phyloP scores from a whole-genome alignment of 2,329 filamentous ascomycete genomes.

The Fusarium aywerte region DNA sequence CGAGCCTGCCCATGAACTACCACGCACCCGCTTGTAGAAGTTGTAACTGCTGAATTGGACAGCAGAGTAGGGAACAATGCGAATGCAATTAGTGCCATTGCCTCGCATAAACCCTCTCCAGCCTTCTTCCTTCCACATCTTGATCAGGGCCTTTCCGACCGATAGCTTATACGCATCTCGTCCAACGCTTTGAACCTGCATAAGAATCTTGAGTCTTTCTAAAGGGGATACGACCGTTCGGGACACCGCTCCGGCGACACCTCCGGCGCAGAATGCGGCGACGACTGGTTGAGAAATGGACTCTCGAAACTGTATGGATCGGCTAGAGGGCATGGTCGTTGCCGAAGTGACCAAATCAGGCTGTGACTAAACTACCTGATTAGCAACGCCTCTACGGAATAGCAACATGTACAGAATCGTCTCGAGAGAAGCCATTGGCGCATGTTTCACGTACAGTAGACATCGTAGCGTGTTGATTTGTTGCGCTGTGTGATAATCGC shows the following conservation, averaged over 20 bases:
- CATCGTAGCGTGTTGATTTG: slow-evolving; percentile 40
- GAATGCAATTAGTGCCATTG: slow-evolving; percentile 97
- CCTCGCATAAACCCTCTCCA: slow-evolving; percentile 98
- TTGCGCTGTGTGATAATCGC: slow-evolving; percentile 30
- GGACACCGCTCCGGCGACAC: slow-evolving; percentile 95
- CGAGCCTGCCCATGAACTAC: too few species aligned
- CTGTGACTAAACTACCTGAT: slow-evolving; percentile 40
- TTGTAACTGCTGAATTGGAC: slow-evolving; percentile 99
- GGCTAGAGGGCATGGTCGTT: slow-evolving; percentile 44
- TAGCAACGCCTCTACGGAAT: slow-evolving; percentile 14
- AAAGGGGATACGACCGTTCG: slow-evolving; percentile 96
- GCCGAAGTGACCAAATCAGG: slow-evolving; percentile 43
- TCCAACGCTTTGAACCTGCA: slow-evolving; percentile 92
- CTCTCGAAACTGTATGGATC: slow-evolving; percentile 54
- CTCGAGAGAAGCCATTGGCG: background rate
- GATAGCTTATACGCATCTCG: slow-evolving; percentile 94
- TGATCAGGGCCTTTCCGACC: slow-evolving; percentile 85
- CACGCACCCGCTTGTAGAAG: slow-evolving; percentile 87
- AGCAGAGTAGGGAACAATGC: slow-evolving; percentile 97
- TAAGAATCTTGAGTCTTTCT: slow-evolving; percentile 96
- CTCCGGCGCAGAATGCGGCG: slow-evolving; percentile 93
- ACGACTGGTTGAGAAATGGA: slow-evolving; percentile 82
- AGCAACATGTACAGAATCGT: background rate
- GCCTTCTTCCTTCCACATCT: slow-evolving; percentile 98
- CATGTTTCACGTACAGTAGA: slow-evolving; percentile 45